Percentiles rank a stretch among this genome's conserved stretches.
Evolutionary conservation across 78 protist genomes (phyloP).

Genomic region (Pigoraptor vietnamica): DNA sequence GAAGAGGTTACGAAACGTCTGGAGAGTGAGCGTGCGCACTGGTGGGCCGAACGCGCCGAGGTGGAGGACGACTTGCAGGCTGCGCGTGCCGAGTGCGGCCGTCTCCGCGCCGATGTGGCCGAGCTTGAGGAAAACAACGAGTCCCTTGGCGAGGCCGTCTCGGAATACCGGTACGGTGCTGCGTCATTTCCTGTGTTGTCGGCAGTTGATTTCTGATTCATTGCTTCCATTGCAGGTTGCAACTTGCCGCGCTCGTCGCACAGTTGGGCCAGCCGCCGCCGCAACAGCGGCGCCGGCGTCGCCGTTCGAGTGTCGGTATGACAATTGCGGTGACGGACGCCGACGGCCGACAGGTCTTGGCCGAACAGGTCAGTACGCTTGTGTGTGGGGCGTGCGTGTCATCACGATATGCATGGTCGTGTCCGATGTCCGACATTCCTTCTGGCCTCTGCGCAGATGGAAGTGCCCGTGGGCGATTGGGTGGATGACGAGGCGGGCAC

Average conservation of each 20-base stretch:
- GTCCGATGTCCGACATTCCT: too few relatives aligned
- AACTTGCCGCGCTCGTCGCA: too few relatives aligned
- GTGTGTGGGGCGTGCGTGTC: too few relatives aligned
- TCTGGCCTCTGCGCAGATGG: too few relatives aligned
- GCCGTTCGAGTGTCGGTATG: background rate
- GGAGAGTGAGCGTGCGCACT: background rate
- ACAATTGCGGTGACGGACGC: background rate
- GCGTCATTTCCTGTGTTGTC: too few relatives aligned
- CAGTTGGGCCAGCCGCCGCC: too few relatives aligned
- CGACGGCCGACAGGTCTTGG: background rate
- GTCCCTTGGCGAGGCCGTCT: background rate
- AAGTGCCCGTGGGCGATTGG: too few relatives aligned
- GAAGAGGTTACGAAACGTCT: background rate
- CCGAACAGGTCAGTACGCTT: background rate
- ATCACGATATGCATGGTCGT: too few relatives aligned
- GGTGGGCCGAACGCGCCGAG: background rate
- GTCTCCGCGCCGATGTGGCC: background rate
- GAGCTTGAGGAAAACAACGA: background rate
- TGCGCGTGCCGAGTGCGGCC: background rate
- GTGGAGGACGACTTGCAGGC: background rate
- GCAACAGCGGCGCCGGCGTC: too few relatives aligned
- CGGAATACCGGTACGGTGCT: background rate
- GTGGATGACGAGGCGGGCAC: too few relatives aligned
- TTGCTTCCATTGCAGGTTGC: too few relatives aligned
- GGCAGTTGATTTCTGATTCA: too few relatives aligned